These are phyloP conservation scores for Ophiostoma perfectum DNA, from an alignment of 2,329 filamentous ascomycete genomes.

Conservation along the genomic window DNA sequence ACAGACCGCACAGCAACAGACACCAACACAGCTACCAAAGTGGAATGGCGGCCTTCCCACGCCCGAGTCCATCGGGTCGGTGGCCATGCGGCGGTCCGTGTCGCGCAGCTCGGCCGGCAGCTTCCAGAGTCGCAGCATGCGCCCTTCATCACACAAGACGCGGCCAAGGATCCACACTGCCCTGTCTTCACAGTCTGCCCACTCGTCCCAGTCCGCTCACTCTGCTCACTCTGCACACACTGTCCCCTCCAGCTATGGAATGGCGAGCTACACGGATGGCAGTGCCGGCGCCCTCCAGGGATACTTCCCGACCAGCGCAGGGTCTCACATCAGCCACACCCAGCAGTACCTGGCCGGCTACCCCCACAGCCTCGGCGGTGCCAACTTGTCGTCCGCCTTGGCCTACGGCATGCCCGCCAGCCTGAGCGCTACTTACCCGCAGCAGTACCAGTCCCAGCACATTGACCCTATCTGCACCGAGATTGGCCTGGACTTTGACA, in stretches of 20 bases:
- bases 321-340: background rate
- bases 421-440: background rate
- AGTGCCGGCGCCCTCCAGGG: constrained; percentile 22
- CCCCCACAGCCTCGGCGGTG: constrained; percentile 40
- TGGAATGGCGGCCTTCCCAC: constrained; percentile 43
- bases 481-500: constrained; percentile 48
- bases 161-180: background rate
- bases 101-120: constrained; percentile 43
- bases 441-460: constrained; percentile 37
- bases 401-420: background rate
- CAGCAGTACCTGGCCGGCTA: constrained; percentile 47
- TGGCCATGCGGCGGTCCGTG: constrained; percentile 43
- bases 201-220: background rate
- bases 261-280: constrained; percentile 28
- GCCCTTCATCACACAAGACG: constrained; percentile 28
- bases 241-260: background rate
- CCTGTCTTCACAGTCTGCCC: background rate
- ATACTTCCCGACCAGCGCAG: constrained; percentile 26
- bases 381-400: constrained; percentile 28
- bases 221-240: background rate
- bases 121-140: constrained; percentile 27
- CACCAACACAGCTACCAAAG: constrained; percentile 29
- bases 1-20: constrained; percentile 27
- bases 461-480: constrained; percentile 48
- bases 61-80: constrained; percentile 31